Base-by-base conservation (phyloP, 1,139 yeast species). In the Geotrichum candidum region DNA sequence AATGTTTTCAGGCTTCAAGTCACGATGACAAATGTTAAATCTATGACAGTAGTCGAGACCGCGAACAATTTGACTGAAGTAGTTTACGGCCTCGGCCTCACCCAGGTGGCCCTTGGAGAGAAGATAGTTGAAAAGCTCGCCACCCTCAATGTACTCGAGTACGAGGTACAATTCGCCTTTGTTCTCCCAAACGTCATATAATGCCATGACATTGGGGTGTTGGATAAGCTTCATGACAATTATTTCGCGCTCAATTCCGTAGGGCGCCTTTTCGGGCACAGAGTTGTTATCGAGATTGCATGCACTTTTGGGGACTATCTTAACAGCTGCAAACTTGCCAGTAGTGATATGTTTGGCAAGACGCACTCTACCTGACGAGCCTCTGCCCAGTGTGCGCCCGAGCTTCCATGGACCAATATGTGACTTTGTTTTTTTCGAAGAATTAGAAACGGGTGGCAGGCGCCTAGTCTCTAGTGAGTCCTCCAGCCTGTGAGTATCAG, bases 121-220 rank as follows among this genome's bases (percentile, higher is more conserved):
- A 62, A 94, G 79, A 70, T 92, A 85, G 75, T 94, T 97, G 71
- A 94, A 94, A 61, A 94, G 79, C 76, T 94, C 99, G 53, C 99
- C 99, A 58, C 97, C 97, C 76, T 94, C 98, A 58, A 95, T 94
- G 75, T 94, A 94, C 76, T 94, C 99, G 65, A 94, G 78, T 31
- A 95, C 96, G 68, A 94, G 82, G 72, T 92, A 73, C 65, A 94
- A 78, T 70, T 92, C 97, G 66, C 94, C 91, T 70, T 90, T 89
- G 70, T 95, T 94, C 74, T 95, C 99, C 99, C 99, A 94, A 53
- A 95, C 99, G 70, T 94, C 99, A 73, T 89, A 94, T 56, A 94
- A 79, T n/a, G 96, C 90, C 88, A 94, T 85, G 60, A 94, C 94
- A 73, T 94, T 92, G 29, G 95, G 92, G 74, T 94, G 99, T 65